These are phyloP conservation scores for Porphyrellus cyaneotinctus DNA, from an alignment of 768 basidiomycete genomes.

Conservation along the genomic window DNA sequence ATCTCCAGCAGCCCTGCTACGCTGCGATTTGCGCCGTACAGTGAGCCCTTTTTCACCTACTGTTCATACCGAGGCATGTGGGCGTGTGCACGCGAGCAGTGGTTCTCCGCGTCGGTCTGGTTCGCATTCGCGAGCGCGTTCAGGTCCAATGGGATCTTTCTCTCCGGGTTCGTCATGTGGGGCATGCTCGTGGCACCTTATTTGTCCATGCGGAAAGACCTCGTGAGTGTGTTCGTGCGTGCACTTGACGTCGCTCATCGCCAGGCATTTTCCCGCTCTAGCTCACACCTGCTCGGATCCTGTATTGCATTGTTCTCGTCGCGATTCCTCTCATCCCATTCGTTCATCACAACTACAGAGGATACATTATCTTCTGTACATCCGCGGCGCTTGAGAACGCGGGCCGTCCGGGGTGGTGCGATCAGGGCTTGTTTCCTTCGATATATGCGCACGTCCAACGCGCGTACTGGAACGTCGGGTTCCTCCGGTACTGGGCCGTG, in stretches of 20 bases:
- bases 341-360: conserved; percentile 61
- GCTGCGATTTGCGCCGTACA: conserved; percentile 67
- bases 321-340: conserved; percentile 61
- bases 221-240: conserved; percentile 15
- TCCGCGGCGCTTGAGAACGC: neutral
- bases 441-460: conserved; percentile 81
- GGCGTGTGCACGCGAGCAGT: conserved; percentile 36
- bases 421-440: conserved; percentile 45
- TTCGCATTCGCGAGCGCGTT: conserved; percentile 66
- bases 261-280: conserved; percentile 16
- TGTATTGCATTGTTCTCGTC: conserved; percentile 40
- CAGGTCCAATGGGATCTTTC: conserved; percentile 73
- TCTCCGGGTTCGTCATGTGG: conserved; percentile 80
- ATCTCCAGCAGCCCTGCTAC: conserved; percentile 79
- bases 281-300: conserved; percentile 32
- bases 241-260: neutral
- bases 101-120: conserved; percentile 51
- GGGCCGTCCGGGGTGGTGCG: conserved; percentile 59
- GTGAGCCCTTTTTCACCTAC: conserved; percentile 83
- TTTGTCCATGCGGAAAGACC: conserved; percentile 34
- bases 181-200: conserved; percentile 56
- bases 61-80: conserved; percentile 59
- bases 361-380: conserved; percentile 65
- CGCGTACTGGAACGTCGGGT: conserved; percentile 83
- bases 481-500: conserved; percentile 81